These are phyloP conservation scores for Erysimum cheiranthoides DNA, from an alignment of 345 rosid genomes.

Conservation along the genomic window DNA sequence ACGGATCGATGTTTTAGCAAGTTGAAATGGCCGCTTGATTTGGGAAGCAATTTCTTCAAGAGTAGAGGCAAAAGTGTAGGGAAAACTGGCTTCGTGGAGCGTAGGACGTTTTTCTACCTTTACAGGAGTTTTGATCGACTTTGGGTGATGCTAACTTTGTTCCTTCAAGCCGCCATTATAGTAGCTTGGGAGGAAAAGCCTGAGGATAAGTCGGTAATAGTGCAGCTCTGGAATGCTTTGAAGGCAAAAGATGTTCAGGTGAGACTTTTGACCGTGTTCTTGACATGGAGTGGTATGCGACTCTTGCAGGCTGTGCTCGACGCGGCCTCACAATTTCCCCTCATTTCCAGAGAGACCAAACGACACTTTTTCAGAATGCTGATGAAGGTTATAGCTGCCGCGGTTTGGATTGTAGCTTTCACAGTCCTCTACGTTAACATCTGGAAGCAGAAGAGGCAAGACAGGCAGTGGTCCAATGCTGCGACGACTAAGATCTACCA, in stretches of 20 bases:
- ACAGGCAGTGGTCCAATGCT: slow-evolving; percentile 54
- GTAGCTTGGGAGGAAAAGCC: slow-evolving; percentile 68
- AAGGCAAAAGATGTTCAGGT: slow-evolving; percentile 54
- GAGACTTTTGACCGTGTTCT: slow-evolving; percentile 69
- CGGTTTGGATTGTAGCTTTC: slow-evolving; percentile 72
- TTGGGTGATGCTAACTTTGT: slow-evolving; percentile 78
- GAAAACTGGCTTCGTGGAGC: slow-evolving; percentile 93
- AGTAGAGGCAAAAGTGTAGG: slow-evolving; percentile 61
- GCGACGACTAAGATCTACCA: slow-evolving; percentile 55
- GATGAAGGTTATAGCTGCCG: slow-evolving; percentile 69
- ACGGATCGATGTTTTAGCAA: slow-evolving; percentile 77
- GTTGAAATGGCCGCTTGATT: slow-evolving; percentile 72
- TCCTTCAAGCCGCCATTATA: slow-evolving; percentile 72
- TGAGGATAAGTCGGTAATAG: slow-evolving; percentile 44
- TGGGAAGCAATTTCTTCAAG: slow-evolving; percentile 58
- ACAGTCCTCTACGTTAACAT: slow-evolving; percentile 70
- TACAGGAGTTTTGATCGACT: slow-evolving; percentile 82
- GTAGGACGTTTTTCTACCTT: slow-evolving; percentile 81
- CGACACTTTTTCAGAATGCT: slow-evolving; percentile 78
- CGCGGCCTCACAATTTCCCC: slow-evolving; percentile 62
- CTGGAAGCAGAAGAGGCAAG: slow-evolving; percentile 73
- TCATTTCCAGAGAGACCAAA: slow-evolving; percentile 80
- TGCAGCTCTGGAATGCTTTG: slow-evolving; percentile 67
- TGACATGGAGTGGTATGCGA: slow-evolving; percentile 90
- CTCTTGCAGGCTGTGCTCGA: slow-evolving; percentile 83